Conservation (phyloP, 306 rosid species). For the Trifolium repens region DNA sequence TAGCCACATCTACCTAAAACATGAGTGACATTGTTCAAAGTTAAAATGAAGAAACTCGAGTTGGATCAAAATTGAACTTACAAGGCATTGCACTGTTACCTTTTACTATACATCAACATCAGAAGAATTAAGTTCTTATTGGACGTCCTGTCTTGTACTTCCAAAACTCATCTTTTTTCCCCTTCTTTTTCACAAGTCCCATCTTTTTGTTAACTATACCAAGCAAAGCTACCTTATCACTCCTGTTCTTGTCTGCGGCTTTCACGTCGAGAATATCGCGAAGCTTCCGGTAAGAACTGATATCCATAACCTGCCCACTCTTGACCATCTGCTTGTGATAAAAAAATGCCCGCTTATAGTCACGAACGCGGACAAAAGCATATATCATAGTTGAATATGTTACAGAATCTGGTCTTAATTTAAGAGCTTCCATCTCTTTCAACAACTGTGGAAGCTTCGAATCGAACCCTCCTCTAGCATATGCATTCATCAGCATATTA, state of each 20-base stretch:
- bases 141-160: slow-evolving; percentile 62
- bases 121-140: slow-evolving; percentile 42
- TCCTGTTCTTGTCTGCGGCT: slow-evolving; percentile 66
- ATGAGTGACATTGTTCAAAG: not conserved
- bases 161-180: slow-evolving; percentile 94
- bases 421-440: slow-evolving; percentile 73
- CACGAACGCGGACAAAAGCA: slow-evolving; percentile 73
- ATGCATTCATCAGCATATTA: slow-evolving; percentile 86
- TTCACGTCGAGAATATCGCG: slow-evolving; percentile 68
- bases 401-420: slow-evolving; percentile 79
- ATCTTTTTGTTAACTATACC: slow-evolving; percentile 64
- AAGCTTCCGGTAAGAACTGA: slow-evolving; percentile 67
- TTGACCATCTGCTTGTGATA: slow-evolving; percentile 83
- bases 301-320: slow-evolving; percentile 70
- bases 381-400: slow-evolving; percentile 87
- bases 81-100: slow-evolving; percentile 24
- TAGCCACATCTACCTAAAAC: slow-evolving; percentile 21
- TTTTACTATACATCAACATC: slow-evolving; percentile 11
- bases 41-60: slow-evolving; percentile 34
- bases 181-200: slow-evolving; percentile 60
- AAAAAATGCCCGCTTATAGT: slow-evolving; percentile 71
- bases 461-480: slow-evolving; percentile 85
- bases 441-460: slow-evolving; percentile 76
- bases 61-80: slow-evolving; percentile 32
- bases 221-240: slow-evolving; percentile 66